Evolutionary conservation across 2,329 filamentous ascomycete genomes (phyloP).

Genomic region (Orbilia oligospora): DNA sequence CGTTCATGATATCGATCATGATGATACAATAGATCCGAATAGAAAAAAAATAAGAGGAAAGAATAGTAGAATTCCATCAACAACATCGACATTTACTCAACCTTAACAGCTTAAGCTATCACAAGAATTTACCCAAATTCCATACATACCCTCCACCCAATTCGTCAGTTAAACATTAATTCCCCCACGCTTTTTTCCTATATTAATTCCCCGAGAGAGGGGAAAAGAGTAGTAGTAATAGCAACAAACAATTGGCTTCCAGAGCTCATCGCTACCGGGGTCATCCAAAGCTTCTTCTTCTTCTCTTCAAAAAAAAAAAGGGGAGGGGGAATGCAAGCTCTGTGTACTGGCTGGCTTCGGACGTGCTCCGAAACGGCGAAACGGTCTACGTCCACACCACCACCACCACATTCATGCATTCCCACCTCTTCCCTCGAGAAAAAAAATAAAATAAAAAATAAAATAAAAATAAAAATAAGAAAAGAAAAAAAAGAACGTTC

Average conservation of each 20-base stretch:
- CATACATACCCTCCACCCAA: neutral
- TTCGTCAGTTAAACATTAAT: neutral
- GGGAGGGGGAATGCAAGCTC: conserved; percentile 9
- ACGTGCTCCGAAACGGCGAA: conserved; percentile 51
- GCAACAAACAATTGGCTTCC: conserved; percentile 1
- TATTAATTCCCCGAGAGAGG: conserved; percentile 16
- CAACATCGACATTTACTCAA: neutral
- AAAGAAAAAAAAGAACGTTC: neutral
- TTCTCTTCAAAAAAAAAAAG: neutral
- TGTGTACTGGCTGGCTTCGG: conserved; percentile 21
- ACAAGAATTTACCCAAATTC: too few species aligned
- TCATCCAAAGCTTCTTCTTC: neutral
- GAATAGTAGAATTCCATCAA: neutral
- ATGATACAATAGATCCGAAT: too few species aligned
- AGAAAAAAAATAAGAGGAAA: neutral
- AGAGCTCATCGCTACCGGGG: conserved; percentile 52
- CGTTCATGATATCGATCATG: neutral
- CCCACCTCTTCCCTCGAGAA: neutral
- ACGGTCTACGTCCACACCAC: conserved; percentile 45
- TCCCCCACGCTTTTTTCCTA: conserved; percentile 23
- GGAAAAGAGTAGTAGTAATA: neutral
- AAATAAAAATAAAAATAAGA: neutral
- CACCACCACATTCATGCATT: conserved; percentile 1
- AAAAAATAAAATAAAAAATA: too few species aligned
- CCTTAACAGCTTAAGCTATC: too few species aligned